Conservation (phyloP, 2,329 filamentous ascomycete species). For the Pseudogymnoascus sp. region DNA sequence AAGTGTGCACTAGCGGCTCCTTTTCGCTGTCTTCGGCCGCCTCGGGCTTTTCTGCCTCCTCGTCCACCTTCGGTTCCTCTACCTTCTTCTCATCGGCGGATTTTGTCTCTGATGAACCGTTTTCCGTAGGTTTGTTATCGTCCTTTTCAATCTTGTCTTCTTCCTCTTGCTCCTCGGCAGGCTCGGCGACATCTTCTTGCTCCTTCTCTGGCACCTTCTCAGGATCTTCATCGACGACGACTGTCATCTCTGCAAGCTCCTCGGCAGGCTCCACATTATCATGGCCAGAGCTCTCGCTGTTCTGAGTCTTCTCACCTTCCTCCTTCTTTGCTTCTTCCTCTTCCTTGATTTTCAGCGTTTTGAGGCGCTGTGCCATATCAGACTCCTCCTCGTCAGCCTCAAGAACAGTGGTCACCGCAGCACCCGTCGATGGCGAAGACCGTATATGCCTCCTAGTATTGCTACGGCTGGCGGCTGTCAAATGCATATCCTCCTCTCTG, state of each 20-base stretch:
- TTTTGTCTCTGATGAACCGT: slow-evolving; percentile 10
- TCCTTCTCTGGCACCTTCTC: slow-evolving; percentile 23
- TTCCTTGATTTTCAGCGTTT: slow-evolving; percentile 39
- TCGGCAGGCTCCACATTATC: slow-evolving; percentile 16
- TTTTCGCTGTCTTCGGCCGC: slow-evolving; percentile 20
- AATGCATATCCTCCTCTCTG: slow-evolving; percentile 37
- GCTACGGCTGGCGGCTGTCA: slow-evolving; percentile 48
- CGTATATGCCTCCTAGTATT: slow-evolving; percentile 77
- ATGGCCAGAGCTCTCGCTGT: slow-evolving; percentile 20
- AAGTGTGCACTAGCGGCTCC: background rate
- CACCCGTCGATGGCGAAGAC: slow-evolving; percentile 71
- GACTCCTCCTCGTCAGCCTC: slow-evolving; percentile 72
- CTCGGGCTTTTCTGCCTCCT: slow-evolving; percentile 18
- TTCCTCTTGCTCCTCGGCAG: slow-evolving; percentile 11
- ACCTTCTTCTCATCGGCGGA: slow-evolving; percentile 12
- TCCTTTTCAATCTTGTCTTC: slow-evolving; percentile 12
- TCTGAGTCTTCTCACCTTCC: background rate
- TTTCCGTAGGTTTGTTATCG: slow-evolving; percentile 12
- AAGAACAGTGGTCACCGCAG: slow-evolving; percentile 70
- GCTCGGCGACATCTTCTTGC: slow-evolving; percentile 15
- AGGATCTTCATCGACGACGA: slow-evolving; percentile 8
- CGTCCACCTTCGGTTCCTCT: slow-evolving; percentile 18
- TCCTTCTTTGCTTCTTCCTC: slow-evolving; percentile 25
- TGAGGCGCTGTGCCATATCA: slow-evolving; percentile 39
- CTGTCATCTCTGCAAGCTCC: slow-evolving; percentile 12